phyloP scores from a whole-genome alignment of 257 asterid genomes.

The Solanum virginianum region DNA sequence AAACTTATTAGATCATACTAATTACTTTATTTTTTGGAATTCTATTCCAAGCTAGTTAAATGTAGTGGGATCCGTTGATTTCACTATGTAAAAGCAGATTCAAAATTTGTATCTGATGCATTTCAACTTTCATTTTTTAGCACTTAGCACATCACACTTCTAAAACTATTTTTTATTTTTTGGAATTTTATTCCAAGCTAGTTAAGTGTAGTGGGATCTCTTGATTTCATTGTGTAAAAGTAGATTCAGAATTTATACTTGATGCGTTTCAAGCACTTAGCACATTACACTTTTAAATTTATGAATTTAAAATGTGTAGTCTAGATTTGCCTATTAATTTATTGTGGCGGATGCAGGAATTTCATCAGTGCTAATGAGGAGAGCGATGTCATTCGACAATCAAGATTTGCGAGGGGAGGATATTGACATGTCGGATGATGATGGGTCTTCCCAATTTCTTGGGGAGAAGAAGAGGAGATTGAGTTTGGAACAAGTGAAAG shows the following conservation, averaged over 20 bases:
- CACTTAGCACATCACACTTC: not conserved
- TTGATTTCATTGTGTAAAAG: not conserved
- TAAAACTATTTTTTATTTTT: not conserved
- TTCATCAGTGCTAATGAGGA: slow-evolving; percentile 48
- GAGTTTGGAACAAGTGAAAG: slow-evolving; percentile 69
- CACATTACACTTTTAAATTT: not conserved
- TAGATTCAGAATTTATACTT: not conserved
- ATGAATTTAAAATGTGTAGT: not conserved
- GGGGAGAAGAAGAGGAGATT: slow-evolving; percentile 83
- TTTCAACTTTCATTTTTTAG: not conserved
- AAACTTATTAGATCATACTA: not conserved
- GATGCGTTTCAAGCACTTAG: not conserved
- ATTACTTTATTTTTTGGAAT: not conserved
- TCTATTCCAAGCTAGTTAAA: not conserved
- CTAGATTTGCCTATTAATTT: not conserved
- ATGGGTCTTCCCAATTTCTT: slow-evolving; percentile 28
- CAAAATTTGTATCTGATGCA: not conserved
- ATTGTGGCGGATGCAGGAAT: slow-evolving; percentile 21
- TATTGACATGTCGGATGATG: slow-evolving; percentile 60
- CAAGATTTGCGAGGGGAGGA: slow-evolving; percentile 19
- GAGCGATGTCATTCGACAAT: slow-evolving; percentile 55
- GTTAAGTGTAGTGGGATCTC: not conserved
- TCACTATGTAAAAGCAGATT: not conserved
- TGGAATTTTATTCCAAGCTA: not conserved
- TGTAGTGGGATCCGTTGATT: not conserved